Percentiles rank a stretch among this genome's conserved stretches.
Conservation (phyloP, 306 rosid species). For the Cercis canadensis region DNA sequence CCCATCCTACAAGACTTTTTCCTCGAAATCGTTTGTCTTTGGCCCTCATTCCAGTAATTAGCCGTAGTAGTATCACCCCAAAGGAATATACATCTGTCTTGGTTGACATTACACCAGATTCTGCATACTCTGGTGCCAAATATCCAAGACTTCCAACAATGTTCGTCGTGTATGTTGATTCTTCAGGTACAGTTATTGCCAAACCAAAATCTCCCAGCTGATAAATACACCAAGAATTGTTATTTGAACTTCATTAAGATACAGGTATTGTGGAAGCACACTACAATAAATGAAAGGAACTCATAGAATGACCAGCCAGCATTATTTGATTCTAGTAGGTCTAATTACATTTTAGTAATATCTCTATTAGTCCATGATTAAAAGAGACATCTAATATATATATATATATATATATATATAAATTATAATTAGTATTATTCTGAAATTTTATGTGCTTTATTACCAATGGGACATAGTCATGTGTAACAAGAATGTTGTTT, state of each 20-base stretch:
- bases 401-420: too few relatives aligned
- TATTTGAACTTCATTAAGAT: constrained; percentile 31
- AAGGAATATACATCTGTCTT: constrained; percentile 84
- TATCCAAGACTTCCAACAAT: constrained; percentile 79
- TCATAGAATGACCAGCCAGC: neutral
- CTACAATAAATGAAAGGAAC: neutral
- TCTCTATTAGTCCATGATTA: too few relatives aligned
- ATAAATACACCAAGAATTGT: constrained; percentile 8
- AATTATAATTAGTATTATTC: neutral
- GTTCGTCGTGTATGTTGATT: constrained; percentile 43
- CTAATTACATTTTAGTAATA: too few relatives aligned
- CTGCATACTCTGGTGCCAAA: constrained; percentile 88
- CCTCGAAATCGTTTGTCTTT: constrained; percentile 65
- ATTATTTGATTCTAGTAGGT: too few relatives aligned
- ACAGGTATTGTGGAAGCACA: neutral
- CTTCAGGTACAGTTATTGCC: constrained; percentile 57
- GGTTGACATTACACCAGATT: constrained; percentile 72
- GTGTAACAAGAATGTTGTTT: constrained; percentile 84
- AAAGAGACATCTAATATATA: neutral
- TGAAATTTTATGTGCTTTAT: constrained; percentile 7
- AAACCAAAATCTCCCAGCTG: constrained; percentile 90
- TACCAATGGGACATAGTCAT: constrained; percentile 71
- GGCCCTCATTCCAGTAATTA: constrained; percentile 73
- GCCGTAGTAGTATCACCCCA: constrained; percentile 76
- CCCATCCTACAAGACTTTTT: constrained; percentile 89